Evolutionary conservation across 1,139 yeast species (phyloP).

Genomic region (Citeromyces siamensis): DNA sequence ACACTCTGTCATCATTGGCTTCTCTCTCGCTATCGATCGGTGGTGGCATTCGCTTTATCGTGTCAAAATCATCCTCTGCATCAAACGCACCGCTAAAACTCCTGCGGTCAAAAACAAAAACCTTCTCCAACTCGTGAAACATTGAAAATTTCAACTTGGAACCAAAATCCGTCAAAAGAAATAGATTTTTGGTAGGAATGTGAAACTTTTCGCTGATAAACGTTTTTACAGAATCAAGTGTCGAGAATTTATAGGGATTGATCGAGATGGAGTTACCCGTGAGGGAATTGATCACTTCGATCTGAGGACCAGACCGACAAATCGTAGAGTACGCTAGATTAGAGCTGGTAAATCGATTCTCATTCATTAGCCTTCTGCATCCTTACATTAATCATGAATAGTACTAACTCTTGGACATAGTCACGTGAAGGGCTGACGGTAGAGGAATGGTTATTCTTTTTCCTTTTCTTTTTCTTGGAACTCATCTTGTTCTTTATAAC

Average conservation of each 20-base stretch:
- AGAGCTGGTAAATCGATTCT: constrained; percentile 1
- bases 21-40: not conserved
- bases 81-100: constrained; percentile 10
- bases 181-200: not conserved
- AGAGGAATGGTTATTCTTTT: no score
- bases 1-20: not conserved
- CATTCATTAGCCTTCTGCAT: constrained; percentile 1
- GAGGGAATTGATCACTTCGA: constrained; percentile 1
- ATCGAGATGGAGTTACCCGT: not conserved
- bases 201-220: not conserved
- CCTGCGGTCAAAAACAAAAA: constrained; percentile 3
- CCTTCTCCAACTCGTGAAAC: not conserved
- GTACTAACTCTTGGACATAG: no score
- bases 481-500: no score
- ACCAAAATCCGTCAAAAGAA: not conserved
- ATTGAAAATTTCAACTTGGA: not conserved
- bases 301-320: not conserved
- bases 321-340: not conserved
- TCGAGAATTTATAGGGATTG: not conserved
- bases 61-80: not conserved
- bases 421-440: no score
- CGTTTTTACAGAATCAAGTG: not conserved
- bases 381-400: no score
- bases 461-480: no score
- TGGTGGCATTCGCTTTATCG: constrained; percentile 10